Conservation (phyloP, 306 rosid genomes). For the Medicago lupulina region DNA sequence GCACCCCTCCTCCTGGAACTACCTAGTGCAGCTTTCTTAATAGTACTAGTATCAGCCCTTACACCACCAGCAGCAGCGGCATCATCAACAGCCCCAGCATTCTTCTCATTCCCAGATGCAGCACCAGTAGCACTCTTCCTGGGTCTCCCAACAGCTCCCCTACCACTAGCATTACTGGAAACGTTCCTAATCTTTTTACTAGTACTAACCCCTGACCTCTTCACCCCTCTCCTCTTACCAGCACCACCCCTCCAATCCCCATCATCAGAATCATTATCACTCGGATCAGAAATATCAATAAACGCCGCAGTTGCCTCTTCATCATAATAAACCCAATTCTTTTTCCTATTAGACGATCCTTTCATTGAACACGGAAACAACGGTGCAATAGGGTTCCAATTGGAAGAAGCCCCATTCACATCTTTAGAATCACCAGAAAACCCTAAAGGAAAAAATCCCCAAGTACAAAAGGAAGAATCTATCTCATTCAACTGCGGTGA, state of each 20-base stretch:
- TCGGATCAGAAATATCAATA: constrained; percentile 61
- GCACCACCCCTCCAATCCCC: constrained; percentile 64
- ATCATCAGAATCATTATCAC: constrained; percentile 81
- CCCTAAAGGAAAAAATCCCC: constrained; percentile 89
- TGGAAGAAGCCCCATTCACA: constrained; percentile 43
- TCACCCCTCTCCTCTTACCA: constrained; percentile 43
- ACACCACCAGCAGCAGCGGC: constrained; percentile 41
- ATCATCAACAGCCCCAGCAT: constrained; percentile 43
- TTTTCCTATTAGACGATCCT: constrained; percentile 36
- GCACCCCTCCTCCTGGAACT: constrained; percentile 68
- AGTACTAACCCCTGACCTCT: constrained; percentile 37
- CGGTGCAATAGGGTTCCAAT: constrained; percentile 80
- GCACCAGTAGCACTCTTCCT: constrained; percentile 47
- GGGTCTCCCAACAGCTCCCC: constrained; percentile 48
- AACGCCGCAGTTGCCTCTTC: constrained; percentile 65
- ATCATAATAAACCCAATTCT: constrained; percentile 54
- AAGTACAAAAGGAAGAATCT: constrained; percentile 64
- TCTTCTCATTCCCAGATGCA: constrained; percentile 42
- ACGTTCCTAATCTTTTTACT: constrained; percentile 35
- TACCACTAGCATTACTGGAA: constrained; percentile 25
- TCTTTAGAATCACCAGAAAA: constrained; percentile 53
- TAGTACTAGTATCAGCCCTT: constrained; percentile 47
- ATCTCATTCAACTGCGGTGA: constrained; percentile 71
- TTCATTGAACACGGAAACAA: constrained; percentile 72
- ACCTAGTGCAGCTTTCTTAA: constrained; percentile 52